Conservation (phyloP, 192 early-diverging fungal species). For the Haplosporangium gracile region DNA sequence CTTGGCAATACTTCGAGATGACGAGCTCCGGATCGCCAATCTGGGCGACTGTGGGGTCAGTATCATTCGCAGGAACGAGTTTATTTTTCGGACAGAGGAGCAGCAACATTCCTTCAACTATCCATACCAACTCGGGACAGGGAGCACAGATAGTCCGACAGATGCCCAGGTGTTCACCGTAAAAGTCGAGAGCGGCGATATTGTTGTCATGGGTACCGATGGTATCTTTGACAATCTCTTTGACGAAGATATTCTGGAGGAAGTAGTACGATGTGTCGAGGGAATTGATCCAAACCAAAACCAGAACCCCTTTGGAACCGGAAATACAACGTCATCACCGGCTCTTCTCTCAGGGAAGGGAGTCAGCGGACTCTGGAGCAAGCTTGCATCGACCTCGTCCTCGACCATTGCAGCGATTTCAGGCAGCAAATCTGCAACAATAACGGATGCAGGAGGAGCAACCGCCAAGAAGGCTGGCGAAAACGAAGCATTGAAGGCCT, state of each 20-base stretch:
- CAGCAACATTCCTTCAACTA: conserved; percentile 99
- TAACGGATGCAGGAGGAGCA: neutral
- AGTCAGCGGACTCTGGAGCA: conserved; percentile 50
- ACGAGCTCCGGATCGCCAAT: conserved; percentile 95
- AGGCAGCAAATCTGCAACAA: neutral
- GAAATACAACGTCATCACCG: conserved; percentile 3
- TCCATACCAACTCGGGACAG: conserved; percentile 96
- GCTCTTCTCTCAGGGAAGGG: conserved; percentile 26
- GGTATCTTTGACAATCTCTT: conserved; percentile 98
- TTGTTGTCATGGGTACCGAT: conserved; percentile 93
- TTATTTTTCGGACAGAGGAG: conserved; percentile 95
- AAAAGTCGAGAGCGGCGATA: conserved; percentile 92
- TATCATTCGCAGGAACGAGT: conserved; percentile 87
- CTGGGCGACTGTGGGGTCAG: conserved; percentile 95
- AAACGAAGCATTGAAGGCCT: neutral
- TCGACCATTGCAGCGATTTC: conserved; percentile 38
- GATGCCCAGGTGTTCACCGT: conserved; percentile 89
- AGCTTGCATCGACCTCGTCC: conserved; percentile 31
- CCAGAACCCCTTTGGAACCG: conserved; percentile 41
- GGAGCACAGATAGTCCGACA: conserved; percentile 80
- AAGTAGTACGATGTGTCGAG: conserved; percentile 66
- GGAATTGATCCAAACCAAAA: conserved; percentile 46
- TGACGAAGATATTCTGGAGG: conserved; percentile 97
- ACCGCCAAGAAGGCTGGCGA: conserved; percentile 2
- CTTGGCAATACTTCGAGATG: conserved; percentile 87